Evolutionary conservation across 1,139 yeast species (phyloP), one percentile per base, ranked within the genome.

Genomic region (Scheffersomyces cryptocercus): DNA sequence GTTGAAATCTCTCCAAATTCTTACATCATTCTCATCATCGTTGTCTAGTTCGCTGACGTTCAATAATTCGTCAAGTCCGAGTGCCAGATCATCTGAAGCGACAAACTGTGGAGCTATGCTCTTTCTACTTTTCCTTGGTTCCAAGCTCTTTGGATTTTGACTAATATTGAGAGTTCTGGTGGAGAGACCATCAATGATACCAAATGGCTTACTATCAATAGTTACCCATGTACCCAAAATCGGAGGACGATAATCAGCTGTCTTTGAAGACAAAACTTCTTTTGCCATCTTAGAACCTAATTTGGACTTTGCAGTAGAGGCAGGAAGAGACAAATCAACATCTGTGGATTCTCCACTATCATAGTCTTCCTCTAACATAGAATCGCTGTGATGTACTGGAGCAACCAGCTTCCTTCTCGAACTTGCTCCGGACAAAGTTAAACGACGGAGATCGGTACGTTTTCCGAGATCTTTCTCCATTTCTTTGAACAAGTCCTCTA

Each of bases 221-320:
- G 96, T 87, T 11, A 85, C 82, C 96, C 98, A 93, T 1, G 96
- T 85, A 0, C 97, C 98, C 46, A 93, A 71, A 24, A 88, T 79
- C 2, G 99, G 99, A 2, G 98, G 97, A 43, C 96, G 72, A 48
- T 91, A 83, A 44, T 91, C 91, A 28, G 88, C 84, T 6, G 86
- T 84, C 41, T 90, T 85, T 1, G 95, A 85, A 7, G 96, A 85
- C 15, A 93, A 75, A 10, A 93, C 89, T 62, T 93, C 98, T 51
- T 93, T 90, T 2, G 93, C 91, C 48, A 87, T 82, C 52, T 85
- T 84, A 7, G 89, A 82, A 1, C 90, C 95, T 30, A 82, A 66
- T 36, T 66, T 71, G 40, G 75, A 73, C 41, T 71, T 74, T 43
- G 77, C 73, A 10, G 81, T 73, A 5, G 85, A 77, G 13, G 82